Conservation (phyloP, 768 basidiomycete genomes). For the Boletus fagicola region DNA sequence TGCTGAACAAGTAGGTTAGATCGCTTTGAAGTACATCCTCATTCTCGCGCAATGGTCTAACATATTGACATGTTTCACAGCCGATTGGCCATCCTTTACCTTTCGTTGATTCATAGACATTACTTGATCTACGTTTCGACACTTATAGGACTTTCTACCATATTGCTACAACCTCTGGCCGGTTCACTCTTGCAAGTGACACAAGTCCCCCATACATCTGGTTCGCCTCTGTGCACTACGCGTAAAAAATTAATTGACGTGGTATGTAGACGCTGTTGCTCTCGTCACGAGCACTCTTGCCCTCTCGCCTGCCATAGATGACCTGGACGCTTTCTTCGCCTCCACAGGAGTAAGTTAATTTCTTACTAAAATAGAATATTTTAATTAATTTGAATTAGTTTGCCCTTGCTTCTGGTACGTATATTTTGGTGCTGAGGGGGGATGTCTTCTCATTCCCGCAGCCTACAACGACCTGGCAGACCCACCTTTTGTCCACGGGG, state of each 20-base stretch:
- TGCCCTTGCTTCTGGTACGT: conserved; percentile 28
- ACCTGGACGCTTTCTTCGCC: conserved; percentile 55
- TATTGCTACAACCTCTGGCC: conserved; percentile 59
- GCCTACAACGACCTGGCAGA: conserved; percentile 44
- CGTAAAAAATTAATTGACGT: conserved; percentile 3
- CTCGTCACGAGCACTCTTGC: conserved; percentile 43
- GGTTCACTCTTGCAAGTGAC: conserved; percentile 32
- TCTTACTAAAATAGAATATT: neutral
- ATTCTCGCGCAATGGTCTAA: neutral
- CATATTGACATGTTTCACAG: conserved; percentile 31
- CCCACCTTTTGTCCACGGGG: conserved; percentile 53
- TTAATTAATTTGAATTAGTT: conserved; percentile 32
- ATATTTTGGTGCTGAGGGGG: neutral
- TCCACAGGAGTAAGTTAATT: conserved; percentile 50
- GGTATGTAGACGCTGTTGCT: conserved; percentile 36
- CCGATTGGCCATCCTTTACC: conserved; percentile 41
- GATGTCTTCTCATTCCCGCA: conserved; percentile 5
- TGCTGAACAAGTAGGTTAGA: conserved; percentile 30
- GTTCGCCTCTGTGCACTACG: conserved; percentile 12
- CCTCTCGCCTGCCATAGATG: conserved; percentile 42
- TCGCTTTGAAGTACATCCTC: conserved; percentile 40
- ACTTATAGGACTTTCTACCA: conserved; percentile 43
- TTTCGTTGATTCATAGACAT: conserved; percentile 52
- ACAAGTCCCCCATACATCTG: conserved; percentile 18
- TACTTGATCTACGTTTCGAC: conserved; percentile 53